Conservation (phyloP, 441 rosid species). For the Dalechampia spathulata region DNA sequence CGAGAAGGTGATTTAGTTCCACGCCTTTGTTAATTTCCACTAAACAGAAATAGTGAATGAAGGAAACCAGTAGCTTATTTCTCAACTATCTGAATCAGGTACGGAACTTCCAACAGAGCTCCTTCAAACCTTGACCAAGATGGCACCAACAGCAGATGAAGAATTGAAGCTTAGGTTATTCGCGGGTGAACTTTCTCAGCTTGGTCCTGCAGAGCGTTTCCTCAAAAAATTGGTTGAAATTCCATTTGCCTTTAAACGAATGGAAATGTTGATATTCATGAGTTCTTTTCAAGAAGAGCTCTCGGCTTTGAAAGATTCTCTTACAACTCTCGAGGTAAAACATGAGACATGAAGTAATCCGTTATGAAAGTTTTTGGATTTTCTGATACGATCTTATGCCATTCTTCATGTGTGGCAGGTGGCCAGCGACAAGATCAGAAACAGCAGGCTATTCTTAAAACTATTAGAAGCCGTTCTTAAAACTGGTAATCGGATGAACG, state of each 20-base stretch:
- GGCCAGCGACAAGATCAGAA: conserved; percentile 71
- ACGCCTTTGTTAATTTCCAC: background rate
- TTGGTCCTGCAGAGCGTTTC: conserved; percentile 93
- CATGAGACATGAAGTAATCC: background rate
- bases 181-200: conserved; percentile 57
- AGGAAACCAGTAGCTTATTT: background rate
- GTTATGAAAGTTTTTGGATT: too few species aligned
- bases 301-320: conserved; percentile 50
- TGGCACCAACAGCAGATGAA: conserved; percentile 88
- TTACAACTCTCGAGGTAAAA: conserved; percentile 68
- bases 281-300: conserved; percentile 71
- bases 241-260: conserved; percentile 73
- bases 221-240: conserved; percentile 70
- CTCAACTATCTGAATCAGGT: conserved; percentile 36
- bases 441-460: conserved; percentile 80
- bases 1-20: conserved; percentile 52
- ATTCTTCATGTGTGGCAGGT: conserved; percentile 38
- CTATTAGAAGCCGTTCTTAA: conserved; percentile 94
- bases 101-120: conserved; percentile 89
- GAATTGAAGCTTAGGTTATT: conserved; percentile 87
- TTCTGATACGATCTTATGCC: too few species aligned
- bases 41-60: too few species aligned
- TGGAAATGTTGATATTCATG: conserved; percentile 79
- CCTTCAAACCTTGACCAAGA: conserved; percentile 72
- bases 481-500: conserved; percentile 97